These are phyloP conservation scores for Amanita inopinata DNA, from an alignment of 768 basidiomycete genomes.

Conservation along the genomic window DNA sequence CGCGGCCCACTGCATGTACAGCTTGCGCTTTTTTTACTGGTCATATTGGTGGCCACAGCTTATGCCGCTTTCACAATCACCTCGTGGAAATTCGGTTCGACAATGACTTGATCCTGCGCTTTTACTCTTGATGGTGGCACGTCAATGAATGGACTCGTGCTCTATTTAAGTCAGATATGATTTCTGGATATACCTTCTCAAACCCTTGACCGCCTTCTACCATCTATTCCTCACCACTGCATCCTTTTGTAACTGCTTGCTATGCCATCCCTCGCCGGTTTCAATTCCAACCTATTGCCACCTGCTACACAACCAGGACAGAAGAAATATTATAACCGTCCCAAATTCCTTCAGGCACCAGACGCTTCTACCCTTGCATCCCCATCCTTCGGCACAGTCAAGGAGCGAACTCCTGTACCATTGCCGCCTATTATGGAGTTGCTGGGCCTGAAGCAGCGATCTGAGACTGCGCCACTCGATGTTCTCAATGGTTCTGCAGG, in stretches of 20 bases:
- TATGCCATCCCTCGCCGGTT: conserved; percentile 6
- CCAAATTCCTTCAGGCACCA: conserved; percentile 10
- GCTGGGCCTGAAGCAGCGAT: neutral
- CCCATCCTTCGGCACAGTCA: conserved; percentile 17
- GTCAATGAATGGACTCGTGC: neutral
- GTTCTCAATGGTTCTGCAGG: neutral
- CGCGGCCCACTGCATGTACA: conserved; percentile 1
- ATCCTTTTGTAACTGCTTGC: neutral
- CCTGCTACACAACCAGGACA: neutral
- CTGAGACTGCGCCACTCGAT: neutral
- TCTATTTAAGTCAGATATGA: conserved; percentile 8
- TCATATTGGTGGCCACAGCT: conserved; percentile 6
- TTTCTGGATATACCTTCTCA: neutral
- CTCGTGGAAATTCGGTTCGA: neutral
- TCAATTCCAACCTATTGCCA: neutral
- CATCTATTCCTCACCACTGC: neutral
- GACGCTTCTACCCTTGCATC: conserved; percentile 18
- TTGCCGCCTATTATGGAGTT: neutral
- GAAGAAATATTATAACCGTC: conserved; percentile 10
- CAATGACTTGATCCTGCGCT: conserved; percentile 6
- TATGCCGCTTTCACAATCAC: neutral
- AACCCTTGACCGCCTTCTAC: neutral
- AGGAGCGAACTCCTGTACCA: neutral
- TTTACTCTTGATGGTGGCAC: conserved; percentile 3
- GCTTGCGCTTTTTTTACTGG: neutral